Evolutionary conservation across 1,139 yeast species (phyloP).

Genomic region (Taiozyma onychis): DNA sequence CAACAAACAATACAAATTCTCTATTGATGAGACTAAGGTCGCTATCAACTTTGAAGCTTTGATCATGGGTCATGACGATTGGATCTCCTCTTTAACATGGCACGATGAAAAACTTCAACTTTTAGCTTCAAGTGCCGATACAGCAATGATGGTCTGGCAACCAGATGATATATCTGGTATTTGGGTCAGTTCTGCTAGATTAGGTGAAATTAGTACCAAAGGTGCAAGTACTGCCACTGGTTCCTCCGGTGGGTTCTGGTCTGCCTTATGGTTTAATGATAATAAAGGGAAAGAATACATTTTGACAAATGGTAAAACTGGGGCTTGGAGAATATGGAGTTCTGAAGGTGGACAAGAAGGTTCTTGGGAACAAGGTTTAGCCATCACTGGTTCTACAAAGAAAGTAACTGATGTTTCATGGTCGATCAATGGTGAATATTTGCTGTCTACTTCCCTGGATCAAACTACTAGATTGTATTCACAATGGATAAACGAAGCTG

Average conservation of each 20-base stretch:
- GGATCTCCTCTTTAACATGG: slow-evolving; percentile 89
- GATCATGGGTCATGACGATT: slow-evolving; percentile 97
- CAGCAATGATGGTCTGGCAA: slow-evolving; percentile 94
- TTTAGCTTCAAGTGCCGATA: slow-evolving; percentile 87
- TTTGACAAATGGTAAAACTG: slow-evolving; percentile 83
- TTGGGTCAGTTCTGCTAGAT: slow-evolving; percentile 76
- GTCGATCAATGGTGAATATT: slow-evolving; percentile 63
- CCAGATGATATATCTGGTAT: slow-evolving; percentile 84
- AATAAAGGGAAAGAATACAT: slow-evolving; percentile 42
- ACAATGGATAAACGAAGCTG: slow-evolving; percentile 40
- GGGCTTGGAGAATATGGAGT: slow-evolving; percentile 85
- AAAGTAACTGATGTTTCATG: slow-evolving; percentile 79
- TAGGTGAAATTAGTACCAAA: slow-evolving; percentile 90
- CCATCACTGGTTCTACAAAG: slow-evolving; percentile 71
- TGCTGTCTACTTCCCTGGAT: slow-evolving; percentile 75
- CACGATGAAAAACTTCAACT: slow-evolving; percentile 57
- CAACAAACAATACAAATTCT: slow-evolving; percentile 62
- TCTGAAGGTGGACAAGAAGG: slow-evolving; percentile 26
- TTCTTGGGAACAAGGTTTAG: slow-evolving; percentile 51
- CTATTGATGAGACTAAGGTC: slow-evolving; percentile 30
- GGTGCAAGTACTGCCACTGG: slow-evolving; percentile 99
- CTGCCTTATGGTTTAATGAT: slow-evolving; percentile 69
- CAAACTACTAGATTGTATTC: slow-evolving; percentile 89
- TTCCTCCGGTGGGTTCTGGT: slow-evolving; percentile 96
- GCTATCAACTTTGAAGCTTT: slow-evolving; percentile 85